A percentile compares a stretch with the other conserved stretches of the same genome.
These are phyloP conservation scores for Penicillium coprophilum DNA, from an alignment of 495 filamentous ascomycete species.

Conservation along the genomic window DNA sequence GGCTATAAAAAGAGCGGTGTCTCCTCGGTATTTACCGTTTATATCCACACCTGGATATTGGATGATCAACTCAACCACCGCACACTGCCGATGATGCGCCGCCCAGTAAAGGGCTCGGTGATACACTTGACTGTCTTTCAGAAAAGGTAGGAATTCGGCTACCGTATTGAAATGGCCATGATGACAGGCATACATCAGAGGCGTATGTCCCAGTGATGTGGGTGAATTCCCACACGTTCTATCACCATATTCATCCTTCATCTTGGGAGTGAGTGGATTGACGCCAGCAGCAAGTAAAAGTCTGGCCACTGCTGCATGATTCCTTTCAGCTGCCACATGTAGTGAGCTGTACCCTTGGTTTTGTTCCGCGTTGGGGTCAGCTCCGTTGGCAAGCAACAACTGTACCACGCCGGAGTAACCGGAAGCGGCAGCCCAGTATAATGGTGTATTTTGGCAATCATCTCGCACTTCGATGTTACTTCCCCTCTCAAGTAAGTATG, in stretches of 20 bases:
- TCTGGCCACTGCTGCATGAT: conserved; percentile 22
- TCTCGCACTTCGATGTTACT: conserved; percentile 13
- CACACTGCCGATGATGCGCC: too few species aligned
- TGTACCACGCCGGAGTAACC: conserved; percentile 23
- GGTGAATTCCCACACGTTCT: conserved; percentile 25
- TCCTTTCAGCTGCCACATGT: conserved; percentile 28
- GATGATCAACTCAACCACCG: too few species aligned
- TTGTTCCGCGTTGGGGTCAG: conserved; percentile 19
- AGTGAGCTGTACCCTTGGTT: conserved; percentile 26
- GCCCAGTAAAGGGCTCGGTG: too few species aligned
- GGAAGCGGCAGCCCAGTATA: conserved; percentile 27
- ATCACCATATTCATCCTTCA: too few species aligned
- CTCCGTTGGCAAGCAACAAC: conserved; percentile 27
- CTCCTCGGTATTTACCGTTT: too few species aligned
- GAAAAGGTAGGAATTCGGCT: conserved; percentile 19
- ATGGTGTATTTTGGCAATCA: conserved; percentile 17
- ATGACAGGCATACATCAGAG: conserved; percentile 23
- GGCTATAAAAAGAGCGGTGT: too few species aligned
- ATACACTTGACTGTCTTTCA: not conserved
- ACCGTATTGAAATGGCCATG: conserved; percentile 17
- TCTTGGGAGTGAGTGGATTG: conserved; percentile 29
- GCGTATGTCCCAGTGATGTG: conserved; percentile 16
- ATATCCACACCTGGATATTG: too few species aligned
- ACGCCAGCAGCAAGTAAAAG: conserved; percentile 29
- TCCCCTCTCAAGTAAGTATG: conserved; percentile 16